Base-by-base conservation (phyloP, 2,329 filamentous ascomycete genomes). In the Exophiala sideris region DNA sequence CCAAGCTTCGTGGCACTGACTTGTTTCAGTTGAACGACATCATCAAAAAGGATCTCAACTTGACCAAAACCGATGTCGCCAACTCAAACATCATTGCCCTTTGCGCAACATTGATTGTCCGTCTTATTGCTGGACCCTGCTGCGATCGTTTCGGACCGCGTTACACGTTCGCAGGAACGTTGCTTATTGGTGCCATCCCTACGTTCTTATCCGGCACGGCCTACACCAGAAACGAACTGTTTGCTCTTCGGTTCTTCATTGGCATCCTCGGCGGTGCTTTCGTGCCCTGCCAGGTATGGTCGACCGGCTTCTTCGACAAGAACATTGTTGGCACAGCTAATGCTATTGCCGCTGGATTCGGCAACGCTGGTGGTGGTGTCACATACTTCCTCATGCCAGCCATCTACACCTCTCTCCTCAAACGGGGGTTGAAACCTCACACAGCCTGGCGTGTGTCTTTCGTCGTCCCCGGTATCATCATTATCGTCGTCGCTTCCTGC, bases 381-480 rank as follows among this genome's bases (percentile, higher is more conserved):
- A 95, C 91, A 1, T 95, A 95, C 74, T 95, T 95, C 70, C 82
- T 92, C 64, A 95, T 96, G 90, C 91, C 91, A 1, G 89, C 89
- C 4, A 85, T 96, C 53, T 94, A 87, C 71, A 87, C 95, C 70
- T 88, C 87, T 0, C 77, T 95, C 18, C 80, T 88, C 18, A 66
- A 78, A 1, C 77, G 78, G 45, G 82, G 84, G 5, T 75, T 92
- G 50, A 73, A 77, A 1, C 72, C 83, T 2, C 84, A 88, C 62
- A 79, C 84, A 35, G 87, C 91, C 2, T 96, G 91, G 91, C 82
- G 91, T 21, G 82, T 95, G 1, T 81, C 89, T 2, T 96, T 95
- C 68, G 76, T 95, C 57, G 86, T 95, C 5, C 91, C 91, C 0
- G 87, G 94, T 56, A 81, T 91, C 62, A 80, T 92, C 61, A 86